Evolutionary conservation across 1,284 basidiomycete genomes (phyloP), one percentile per base, ranked within the genome.

Genomic region (Heterobasidion occidentale): DNA sequence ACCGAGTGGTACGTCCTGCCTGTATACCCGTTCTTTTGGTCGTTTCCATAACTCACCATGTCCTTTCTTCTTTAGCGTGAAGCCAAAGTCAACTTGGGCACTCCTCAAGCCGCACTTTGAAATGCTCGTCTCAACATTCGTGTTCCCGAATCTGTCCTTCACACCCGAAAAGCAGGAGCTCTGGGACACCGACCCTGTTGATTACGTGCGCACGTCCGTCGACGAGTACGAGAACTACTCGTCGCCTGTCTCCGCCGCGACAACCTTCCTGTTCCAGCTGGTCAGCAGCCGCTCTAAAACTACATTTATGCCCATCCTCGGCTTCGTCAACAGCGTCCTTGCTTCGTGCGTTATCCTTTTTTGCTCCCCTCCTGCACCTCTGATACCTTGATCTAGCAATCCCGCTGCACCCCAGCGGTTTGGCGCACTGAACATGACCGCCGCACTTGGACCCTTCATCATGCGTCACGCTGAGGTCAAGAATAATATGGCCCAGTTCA

Each of bases 111-210:
- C 91, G 19, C 91, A 92, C 63, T 81, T 88, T 51, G 77, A 88
- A 64, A 81, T 72, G 5, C 78, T 94, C 6, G 80, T 93, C 15
- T 82, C 86, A 12, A 79, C 76, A 44, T 92, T 92, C 63, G 83
- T 90, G 8, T 94, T 92, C 75, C 90, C 92, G n/a, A 86, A 90
- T 63, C 77, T 94, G 19, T 87, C 83, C 38, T 92, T 93, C 73
- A 88, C 82, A 19, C 71, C 81, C 9, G 71, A 77, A 0, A 84
- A 84, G 65, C 76, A 84, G 63, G 77, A 83, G 52, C 73, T 86
- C 14, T 94, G 91, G 88, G 78, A 85, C 58, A 73, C 73, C 15
- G 92, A 94, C 65, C 88, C 90, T 2, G 75, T 89, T 36, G 91
- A 94, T 59, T 94, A 90, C 64, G 74, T 91, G 56, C 81, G 89